Percentiles rank a stretch among this genome's conserved stretches.
Evolutionary conservation across 2,329 filamentous ascomycete species (phyloP).

Genomic region (Zasmidium cellare): DNA sequence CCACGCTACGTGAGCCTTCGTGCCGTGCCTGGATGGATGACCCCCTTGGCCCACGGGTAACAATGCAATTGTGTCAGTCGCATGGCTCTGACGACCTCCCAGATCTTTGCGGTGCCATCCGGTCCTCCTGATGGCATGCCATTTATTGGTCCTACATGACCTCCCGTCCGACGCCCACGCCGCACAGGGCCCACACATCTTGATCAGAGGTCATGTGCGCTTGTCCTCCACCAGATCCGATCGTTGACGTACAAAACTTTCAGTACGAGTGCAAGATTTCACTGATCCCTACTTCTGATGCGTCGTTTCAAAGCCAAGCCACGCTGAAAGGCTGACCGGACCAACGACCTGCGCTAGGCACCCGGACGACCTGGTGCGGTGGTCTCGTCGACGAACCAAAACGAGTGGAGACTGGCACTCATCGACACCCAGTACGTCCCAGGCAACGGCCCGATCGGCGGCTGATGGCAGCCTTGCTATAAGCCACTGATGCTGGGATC

Average conservation of each 20-base stretch:
- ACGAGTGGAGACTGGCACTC: not conserved
- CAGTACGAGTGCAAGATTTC: not conserved
- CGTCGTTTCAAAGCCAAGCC: not conserved
- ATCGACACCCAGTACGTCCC: not conserved
- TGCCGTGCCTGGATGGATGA: not conserved
- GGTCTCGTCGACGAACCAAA: not conserved
- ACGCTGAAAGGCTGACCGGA: not conserved
- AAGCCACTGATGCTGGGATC: not conserved
- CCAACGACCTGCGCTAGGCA: not conserved
- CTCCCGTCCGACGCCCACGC: not conserved
- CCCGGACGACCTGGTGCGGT: not conserved
- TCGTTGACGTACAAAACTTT: not conserved
- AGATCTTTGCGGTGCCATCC: not conserved
- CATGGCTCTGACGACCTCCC: not conserved
- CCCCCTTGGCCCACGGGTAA: not conserved
- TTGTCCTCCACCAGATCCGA: not conserved
- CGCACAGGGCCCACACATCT: not conserved
- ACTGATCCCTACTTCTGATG: not conserved
- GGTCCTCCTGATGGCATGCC: not conserved
- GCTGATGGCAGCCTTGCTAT: conserved; percentile 11
- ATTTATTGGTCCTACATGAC: not conserved
- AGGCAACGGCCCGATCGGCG: conserved; percentile 10
- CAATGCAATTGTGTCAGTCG: not conserved
- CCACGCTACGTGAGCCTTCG: not conserved
- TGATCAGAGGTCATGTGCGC: not conserved